These are phyloP conservation scores for Ogataea saltuana DNA, from an alignment of 805 yeast genomes.

Conservation along the genomic window DNA sequence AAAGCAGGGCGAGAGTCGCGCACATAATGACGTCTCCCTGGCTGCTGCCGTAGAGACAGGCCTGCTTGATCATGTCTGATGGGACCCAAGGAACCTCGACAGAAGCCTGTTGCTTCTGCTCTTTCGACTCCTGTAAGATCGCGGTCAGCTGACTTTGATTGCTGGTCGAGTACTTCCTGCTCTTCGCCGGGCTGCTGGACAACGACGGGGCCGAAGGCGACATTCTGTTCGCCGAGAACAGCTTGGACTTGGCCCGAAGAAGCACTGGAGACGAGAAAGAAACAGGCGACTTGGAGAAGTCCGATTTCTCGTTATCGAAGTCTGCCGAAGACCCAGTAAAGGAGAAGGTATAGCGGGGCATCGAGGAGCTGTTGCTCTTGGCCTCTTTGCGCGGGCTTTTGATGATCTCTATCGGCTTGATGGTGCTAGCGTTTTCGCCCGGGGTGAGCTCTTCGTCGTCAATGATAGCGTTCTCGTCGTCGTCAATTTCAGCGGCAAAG, in stretches of 20 bases:
- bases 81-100: conserved; percentile 57
- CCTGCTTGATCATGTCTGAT: conserved; percentile 47
- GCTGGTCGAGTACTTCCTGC: conserved; percentile 26
- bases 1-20: conserved; percentile 56
- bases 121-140: conserved; percentile 22
- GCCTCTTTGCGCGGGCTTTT: conserved; percentile 5
- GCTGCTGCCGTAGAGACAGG: conserved; percentile 52
- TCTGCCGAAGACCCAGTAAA: conserved; percentile 37
- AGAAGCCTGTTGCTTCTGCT: neutral
- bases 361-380: conserved; percentile 14
- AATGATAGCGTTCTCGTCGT: conserved; percentile 27
- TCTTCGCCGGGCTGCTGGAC: conserved; percentile 16
- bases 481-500: conserved; percentile 8
- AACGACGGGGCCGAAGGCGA: conserved; percentile 14
- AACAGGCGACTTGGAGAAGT: conserved; percentile 23
- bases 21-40: conserved; percentile 69
- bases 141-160: conserved; percentile 33
- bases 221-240: conserved; percentile 14
- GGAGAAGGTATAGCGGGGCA: conserved; percentile 28
- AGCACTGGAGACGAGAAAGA: conserved; percentile 20
- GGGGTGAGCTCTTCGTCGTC: conserved; percentile 24
- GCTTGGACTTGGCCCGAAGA: conserved; percentile 12
- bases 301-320: conserved; percentile 37
- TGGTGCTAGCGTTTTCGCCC: conserved; percentile 2
- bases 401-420: conserved; percentile 25